phyloP scores from a whole-genome alignment of 495 filamentous ascomycete genomes.

The Daldinia caldariorum region DNA sequence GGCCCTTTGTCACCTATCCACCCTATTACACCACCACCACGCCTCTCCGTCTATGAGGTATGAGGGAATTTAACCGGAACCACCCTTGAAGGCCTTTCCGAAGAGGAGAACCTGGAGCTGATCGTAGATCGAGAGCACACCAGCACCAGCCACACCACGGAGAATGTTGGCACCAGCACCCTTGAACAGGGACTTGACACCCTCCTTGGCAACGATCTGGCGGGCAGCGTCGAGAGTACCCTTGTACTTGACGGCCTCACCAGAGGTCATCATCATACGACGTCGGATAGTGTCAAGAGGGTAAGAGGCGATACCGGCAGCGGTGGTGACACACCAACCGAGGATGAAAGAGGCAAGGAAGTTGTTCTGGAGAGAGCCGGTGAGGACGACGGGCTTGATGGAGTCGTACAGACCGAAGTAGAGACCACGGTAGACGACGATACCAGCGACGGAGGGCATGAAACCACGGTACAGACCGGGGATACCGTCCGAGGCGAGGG shows the following conservation, averaged over 20 bases:
- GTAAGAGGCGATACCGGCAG: slow-evolving; percentile 99
- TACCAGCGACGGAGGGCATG: slow-evolving; percentile 97
- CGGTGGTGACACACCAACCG: slow-evolving; percentile 99
- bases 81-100: slow-evolving; percentile 99
- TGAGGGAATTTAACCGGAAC: slow-evolving; percentile 72
- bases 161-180: slow-evolving; percentile 99
- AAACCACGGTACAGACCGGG: slow-evolving; percentile 99
- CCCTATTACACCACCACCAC: slow-evolving; percentile 47
- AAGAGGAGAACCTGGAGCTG: slow-evolving; percentile 98
- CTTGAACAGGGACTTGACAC: slow-evolving; percentile 99
- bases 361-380: slow-evolving; percentile 92
- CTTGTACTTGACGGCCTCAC: slow-evolving; percentile 99
- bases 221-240: slow-evolving; percentile 90
- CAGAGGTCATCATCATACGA: slow-evolving; percentile 99
- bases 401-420: slow-evolving; percentile 99
- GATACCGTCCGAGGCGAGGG: slow-evolving; percentile 96
- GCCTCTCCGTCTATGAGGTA: slow-evolving; percentile 48
- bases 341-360: slow-evolving; percentile 99
- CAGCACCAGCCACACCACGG: slow-evolving; percentile 99
- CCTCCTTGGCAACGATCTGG: slow-evolving; percentile 97
- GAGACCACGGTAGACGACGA: slow-evolving; percentile 99
- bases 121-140: slow-evolving; percentile 99
- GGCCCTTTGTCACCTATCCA: slow-evolving; percentile 42
- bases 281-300: slow-evolving; percentile 99
- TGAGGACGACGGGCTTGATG: slow-evolving; percentile 97